Evolutionary conservation across 371 early-diverging fungal genomes (phyloP), one percentile per base, ranked within the genome.

Genomic region (Dipsacomyces acuminosporus): DNA sequence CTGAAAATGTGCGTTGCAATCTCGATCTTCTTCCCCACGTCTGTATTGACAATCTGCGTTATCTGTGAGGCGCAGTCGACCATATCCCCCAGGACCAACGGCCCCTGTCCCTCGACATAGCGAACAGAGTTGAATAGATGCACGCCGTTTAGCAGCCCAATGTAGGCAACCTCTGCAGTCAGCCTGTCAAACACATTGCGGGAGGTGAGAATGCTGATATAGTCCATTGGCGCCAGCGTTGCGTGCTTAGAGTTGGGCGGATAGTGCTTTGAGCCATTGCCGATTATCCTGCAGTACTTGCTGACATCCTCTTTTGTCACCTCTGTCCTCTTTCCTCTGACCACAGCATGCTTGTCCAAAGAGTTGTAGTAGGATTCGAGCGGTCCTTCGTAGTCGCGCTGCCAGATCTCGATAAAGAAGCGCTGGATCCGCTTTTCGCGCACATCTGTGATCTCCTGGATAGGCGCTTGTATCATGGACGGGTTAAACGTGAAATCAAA

Each of bases 371-470:
- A 11, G 30, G 30, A 5, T 7, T 30, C 30, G 30, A 30, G 5
- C 7, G 30, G 30, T 11, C 11, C 30, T 11, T 30, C 30, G 11
- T 5, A 30, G 30, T 30, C 30, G 30, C 30, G 30, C 30, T 7
- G 30, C 30, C 30, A 30, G 30, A 30, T 30, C 5, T 30, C 30
- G 30, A 30, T 30, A 30, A 30, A 96, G 75, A 96, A 96, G 46
- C 82, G 78, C 75, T 91, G 92, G 78, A 96, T 91, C 53, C 94
- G 84, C 53, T 89, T 87, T 66, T 91, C 93, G 54, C 94, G 89
- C 19, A 89, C 93, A 67, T 89, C 88, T 87, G 93, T 91, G 9
- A 92, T 81, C 74, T 96, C 94, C 51, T 94, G 94, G 55, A 96
- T 86, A 22, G 88, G 85, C 57, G 90, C 86, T 64, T 83, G 87